Evolutionary conservation across 2,329 filamentous ascomycete species (phyloP), one percentile per base, ranked within the genome.

Genomic region (Paramyrothecium sp.): DNA sequence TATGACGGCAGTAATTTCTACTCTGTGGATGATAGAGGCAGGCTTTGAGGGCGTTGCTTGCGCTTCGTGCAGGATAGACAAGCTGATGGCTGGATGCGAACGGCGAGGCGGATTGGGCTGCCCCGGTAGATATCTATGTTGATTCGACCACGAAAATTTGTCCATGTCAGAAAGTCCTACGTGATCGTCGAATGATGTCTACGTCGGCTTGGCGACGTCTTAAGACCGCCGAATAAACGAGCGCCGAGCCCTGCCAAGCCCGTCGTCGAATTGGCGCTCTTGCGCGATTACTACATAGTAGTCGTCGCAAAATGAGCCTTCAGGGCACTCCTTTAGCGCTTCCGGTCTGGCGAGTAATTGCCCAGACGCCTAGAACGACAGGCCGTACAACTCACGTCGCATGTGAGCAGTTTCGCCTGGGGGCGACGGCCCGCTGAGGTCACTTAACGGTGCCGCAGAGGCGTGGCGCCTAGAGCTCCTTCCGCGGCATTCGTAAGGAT

Each of bases 201-300:
- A 38, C 33, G 50, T 38, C 50, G 50, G 22, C 50, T 52, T 52
- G 50, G 50, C 50, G 50, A 52, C 17, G 17, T 52, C 50, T 52
- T 52, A 52, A 30, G 23, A 52, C 26, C 10, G 50, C 50, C 16
- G 26, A 30, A 17, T 38, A n/a, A 17, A 52, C 50, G 12, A 34
- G 50, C 50, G 50, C 50, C 50, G 21, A 52, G 50, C 50, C 50
- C 50, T 38, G 50, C 50, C 50, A 52, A 52, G 50, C 22, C 50
- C 26, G 17, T 22, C 12, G 50, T 26, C 50, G 26, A 30, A 17
- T 20, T 52, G 10, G 16, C 44, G 16, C 44, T 48, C n/a, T 21
- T 21, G 44, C 33, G 33, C 33, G 33, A 38, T 38, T 38, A 38
- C 10, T 38, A n/a, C n/a, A n/a, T 16, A 38, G 16, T 38, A 8